Conservation (phyloP, 148 eudicot species). For the Fagopyrum esculentum region DNA sequence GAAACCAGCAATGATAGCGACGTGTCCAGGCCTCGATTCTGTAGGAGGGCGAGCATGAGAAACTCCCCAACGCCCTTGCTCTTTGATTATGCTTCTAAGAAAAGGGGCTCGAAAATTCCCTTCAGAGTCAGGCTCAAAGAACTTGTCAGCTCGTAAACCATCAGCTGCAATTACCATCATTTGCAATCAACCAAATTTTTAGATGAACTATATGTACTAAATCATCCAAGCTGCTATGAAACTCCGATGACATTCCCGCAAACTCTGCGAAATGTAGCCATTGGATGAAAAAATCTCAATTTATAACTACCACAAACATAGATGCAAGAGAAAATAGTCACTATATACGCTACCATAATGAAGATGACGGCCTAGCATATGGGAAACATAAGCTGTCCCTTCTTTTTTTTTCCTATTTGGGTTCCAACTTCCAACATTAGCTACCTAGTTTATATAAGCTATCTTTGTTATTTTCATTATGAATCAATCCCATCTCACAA, state of each 20-base stretch:
- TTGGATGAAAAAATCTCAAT: neutral
- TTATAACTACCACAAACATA: neutral
- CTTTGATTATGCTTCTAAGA: conserved; percentile 74
- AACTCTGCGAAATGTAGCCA: neutral
- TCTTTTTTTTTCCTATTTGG: no score
- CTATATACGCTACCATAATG: neutral
- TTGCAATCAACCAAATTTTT: neutral
- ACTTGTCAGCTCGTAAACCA: conserved; percentile 95
- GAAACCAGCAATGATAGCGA: conserved; percentile 91
- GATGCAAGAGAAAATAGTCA: neutral
- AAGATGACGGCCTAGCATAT: neutral
- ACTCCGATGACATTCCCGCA: neutral
- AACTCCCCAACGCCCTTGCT: conserved; percentile 94
- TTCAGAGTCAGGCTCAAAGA: conserved; percentile 74
- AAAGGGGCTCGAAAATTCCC: conserved; percentile 91
- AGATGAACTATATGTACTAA: neutral
- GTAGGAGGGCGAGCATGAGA: conserved; percentile 99
- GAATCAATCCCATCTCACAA: neutral
- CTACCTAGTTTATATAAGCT: neutral
- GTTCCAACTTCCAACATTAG: no score
- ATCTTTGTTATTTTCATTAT: neutral
- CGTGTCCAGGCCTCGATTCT: conserved; percentile 99
- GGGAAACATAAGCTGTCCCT: neutral
- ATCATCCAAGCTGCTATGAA: neutral
- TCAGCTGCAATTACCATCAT: conserved; percentile 57